Base-by-base conservation (phyloP, 805 yeast genomes). In the Yarrowia divulgata region DNA sequence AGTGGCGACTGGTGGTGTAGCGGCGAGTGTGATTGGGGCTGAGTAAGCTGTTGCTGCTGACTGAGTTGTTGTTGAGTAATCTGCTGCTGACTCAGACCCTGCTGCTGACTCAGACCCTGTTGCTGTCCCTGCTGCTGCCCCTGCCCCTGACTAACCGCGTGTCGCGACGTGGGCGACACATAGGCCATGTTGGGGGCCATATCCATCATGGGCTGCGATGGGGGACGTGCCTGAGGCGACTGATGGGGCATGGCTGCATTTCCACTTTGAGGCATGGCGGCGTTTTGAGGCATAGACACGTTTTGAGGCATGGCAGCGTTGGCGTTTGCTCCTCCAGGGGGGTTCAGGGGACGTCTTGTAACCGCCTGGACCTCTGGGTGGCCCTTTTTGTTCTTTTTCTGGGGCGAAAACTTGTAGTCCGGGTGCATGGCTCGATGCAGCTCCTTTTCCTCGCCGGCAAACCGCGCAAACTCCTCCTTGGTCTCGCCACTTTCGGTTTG, bases 341-440 rank as follows among this genome's bases (percentile, higher is more conserved):
- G 67, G 29, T 62, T 45, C 34, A 63, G 32, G 0, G 57, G 57
- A 4, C 68, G 12, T 1, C 68, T 12, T 9, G 57, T 46, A 2
- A 63, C 68, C 16, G 40, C 68, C 68, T 63, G 68, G 12, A 46
- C 57, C 48, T 63, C 57, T 0, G 39, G 57, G 37, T 35, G 54
- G 10, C 48, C 45, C 69, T 66, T 66, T 12, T 50, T 52, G 62
- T 42, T 73, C 73, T 73, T 75, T 79, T 79, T 74, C 74, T 80
- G 79, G 1, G 85, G 85, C 69, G 79, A 78, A 71, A 79, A 83
- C 72, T 80, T 81, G 76, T 83, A 83, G 67, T 78, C 78, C 10
- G 85, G 85, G 70, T 79, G 81, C 69, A 81, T 77, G 46, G 76
- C 75, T 43, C 76, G 72, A 71, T 83, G 86, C 7, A 82, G 74